Evolutionary conservation across 208 protist genomes (phyloP).

Genomic region (Leishmania tropica): DNA sequence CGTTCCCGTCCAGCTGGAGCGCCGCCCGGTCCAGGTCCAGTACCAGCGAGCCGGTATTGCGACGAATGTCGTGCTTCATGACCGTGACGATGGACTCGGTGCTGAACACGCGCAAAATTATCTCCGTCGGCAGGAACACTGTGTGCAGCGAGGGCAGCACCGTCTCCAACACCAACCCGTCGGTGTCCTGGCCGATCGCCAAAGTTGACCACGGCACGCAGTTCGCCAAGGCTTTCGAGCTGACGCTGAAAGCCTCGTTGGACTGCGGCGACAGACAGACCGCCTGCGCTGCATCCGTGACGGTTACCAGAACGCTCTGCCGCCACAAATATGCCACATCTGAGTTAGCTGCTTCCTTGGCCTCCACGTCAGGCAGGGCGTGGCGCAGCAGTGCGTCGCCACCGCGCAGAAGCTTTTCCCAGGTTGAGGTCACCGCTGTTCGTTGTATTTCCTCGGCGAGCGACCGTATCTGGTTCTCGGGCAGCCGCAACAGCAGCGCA

Average conservation of each 20-base stretch:
- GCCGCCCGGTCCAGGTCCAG: constrained; percentile 50
- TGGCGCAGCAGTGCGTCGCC: constrained; percentile 49
- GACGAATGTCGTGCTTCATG: constrained; percentile 69
- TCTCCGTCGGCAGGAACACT: constrained; percentile 57
- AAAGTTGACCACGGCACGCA: constrained; percentile 45
- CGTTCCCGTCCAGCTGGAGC: constrained; percentile 49
- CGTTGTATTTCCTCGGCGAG: constrained; percentile 44
- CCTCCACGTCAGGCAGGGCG: constrained; percentile 33
- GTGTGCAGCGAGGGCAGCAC: constrained; percentile 53
- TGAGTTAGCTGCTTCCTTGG: constrained; percentile 16
- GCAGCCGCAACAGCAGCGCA: constrained; percentile 55
- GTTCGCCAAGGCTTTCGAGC: constrained; percentile 43
- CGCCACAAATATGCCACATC: constrained; percentile 39
- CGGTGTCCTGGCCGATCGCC: constrained; percentile 35
- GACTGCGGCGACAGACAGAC: constrained; percentile 70
- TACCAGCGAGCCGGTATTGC: constrained; percentile 48
- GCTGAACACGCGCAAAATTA: constrained; percentile 70
- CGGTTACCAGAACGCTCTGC: constrained; percentile 58
- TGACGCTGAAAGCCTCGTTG: constrained; percentile 76
- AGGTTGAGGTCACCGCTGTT: constrained; percentile 41
- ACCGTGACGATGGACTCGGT: constrained; percentile 56
- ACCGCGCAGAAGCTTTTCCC: constrained; percentile 56
- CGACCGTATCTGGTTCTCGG: constrained; percentile 41
- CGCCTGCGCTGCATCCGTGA: constrained; percentile 56
- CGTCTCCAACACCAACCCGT: constrained; percentile 58